These are phyloP conservation scores for Whalleya microplaca DNA, from an alignment of 2,329 filamentous ascomycete species.

Conservation along the genomic window DNA sequence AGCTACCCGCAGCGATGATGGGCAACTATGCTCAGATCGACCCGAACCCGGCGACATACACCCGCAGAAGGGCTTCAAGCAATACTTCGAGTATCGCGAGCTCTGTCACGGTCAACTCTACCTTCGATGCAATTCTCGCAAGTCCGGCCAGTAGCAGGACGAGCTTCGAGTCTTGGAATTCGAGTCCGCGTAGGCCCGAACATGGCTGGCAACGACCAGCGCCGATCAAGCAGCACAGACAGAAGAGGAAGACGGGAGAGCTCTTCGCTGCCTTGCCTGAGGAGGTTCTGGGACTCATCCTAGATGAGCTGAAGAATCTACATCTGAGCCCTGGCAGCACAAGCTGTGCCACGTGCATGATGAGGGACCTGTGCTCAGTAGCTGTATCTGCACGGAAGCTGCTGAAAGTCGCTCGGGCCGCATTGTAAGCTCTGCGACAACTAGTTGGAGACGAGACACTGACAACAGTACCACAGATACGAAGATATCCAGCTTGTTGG, in stretches of 20 bases:
- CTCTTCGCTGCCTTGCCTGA: slow-evolving; percentile 59
- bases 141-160: slow-evolving; percentile 42
- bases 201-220: slow-evolving; percentile 40
- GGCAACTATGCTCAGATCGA: slow-evolving; percentile 38
- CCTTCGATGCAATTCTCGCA: slow-evolving; percentile 35
- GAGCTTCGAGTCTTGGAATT: slow-evolving; percentile 47
- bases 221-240: slow-evolving; percentile 40
- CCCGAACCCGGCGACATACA: slow-evolving; percentile 29
- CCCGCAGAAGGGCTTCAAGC: slow-evolving; percentile 31
- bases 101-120: slow-evolving; percentile 33
- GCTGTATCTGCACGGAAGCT: slow-evolving; percentile 56
- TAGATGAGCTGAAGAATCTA: slow-evolving; percentile 54
- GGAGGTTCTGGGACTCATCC: slow-evolving; percentile 62
- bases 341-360: slow-evolving; percentile 68
- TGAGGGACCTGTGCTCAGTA: slow-evolving; percentile 61
- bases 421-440: slow-evolving; percentile 47
- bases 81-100: slow-evolving; percentile 33
- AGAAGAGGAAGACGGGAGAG: slow-evolving; percentile 50
- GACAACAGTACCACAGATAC: slow-evolving; percentile 46
- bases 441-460: slow-evolving; percentile 7
- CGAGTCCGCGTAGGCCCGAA: slow-evolving; percentile 34
- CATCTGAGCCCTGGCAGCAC: slow-evolving; percentile 53
- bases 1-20: slow-evolving; percentile 28
- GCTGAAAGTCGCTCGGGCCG: slow-evolving; percentile 53
- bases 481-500: slow-evolving; percentile 63